Evolutionary conservation across 495 filamentous ascomycete species (phyloP).

Genomic region (Hypomontagnella monticulosa): DNA sequence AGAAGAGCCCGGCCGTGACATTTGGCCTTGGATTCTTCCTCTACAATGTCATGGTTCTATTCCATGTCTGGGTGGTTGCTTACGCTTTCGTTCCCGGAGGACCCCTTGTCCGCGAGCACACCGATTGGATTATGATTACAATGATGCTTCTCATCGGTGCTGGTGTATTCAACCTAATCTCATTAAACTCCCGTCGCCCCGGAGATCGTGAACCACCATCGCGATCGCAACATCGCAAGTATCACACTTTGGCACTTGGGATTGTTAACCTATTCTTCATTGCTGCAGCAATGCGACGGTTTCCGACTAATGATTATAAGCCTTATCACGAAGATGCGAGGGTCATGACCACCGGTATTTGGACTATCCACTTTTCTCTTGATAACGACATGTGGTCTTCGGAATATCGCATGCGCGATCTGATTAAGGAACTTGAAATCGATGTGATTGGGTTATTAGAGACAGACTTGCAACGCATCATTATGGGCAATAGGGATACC

Average conservation of each 20-base stretch:
- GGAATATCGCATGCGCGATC: conserved; percentile 89
- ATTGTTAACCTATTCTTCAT: conserved; percentile 81
- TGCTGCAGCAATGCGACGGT: conserved; percentile 87
- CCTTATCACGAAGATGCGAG: conserved; percentile 90
- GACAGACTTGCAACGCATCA: conserved; percentile 94
- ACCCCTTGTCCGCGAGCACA: conserved; percentile 90
- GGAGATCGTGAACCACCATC: conserved; percentile 9
- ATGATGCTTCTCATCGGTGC: conserved; percentile 86
- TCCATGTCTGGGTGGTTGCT: conserved; percentile 98
- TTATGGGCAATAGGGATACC: conserved; percentile 99
- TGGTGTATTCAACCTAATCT: conserved; percentile 81
- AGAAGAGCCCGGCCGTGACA: conserved; percentile 75
- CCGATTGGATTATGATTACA: conserved; percentile 90
- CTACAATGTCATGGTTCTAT: conserved; percentile 91
- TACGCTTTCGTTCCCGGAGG: conserved; percentile 99
- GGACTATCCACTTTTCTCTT: conserved; percentile 98
- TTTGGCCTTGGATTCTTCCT: conserved; percentile 90
- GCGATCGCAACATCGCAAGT: conserved; percentile 59
- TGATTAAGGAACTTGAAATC: conserved; percentile 91
- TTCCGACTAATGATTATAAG: conserved; percentile 90
- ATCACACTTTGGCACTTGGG: conserved; percentile 59
- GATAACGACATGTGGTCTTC: conserved; percentile 99
- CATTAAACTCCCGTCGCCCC: conserved; percentile 45
- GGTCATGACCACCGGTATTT: conserved; percentile 91
- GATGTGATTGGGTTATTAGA: conserved; percentile 96